Percentiles rank a stretch among this genome's conserved stretches.
Conservation (phyloP, 2,329 filamentous ascomycete species). For the Diaporthe sp. region DNA sequence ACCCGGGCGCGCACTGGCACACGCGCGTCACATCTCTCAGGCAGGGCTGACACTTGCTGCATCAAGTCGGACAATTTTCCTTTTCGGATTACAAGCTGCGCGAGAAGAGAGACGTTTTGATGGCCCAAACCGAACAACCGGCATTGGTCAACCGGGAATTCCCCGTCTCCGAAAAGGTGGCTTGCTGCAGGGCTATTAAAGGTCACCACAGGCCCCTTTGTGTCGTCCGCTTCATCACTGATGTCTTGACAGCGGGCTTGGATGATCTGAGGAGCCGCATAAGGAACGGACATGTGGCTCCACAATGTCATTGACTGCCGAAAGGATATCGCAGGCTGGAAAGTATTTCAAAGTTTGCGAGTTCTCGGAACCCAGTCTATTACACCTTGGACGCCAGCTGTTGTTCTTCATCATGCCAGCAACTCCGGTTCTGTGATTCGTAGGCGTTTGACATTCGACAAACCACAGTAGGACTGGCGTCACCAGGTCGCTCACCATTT, state of each 20-base stretch:
- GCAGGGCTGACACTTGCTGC: constrained; percentile 26
- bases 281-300: constrained; percentile 5
- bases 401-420: background rate
- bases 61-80: constrained; percentile 23
- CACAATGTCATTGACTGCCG: background rate
- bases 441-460: background rate
- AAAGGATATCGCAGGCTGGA: background rate
- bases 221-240: background rate
- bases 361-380: background rate
- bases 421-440: background rate
- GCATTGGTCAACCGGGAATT: constrained; percentile 8
- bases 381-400: background rate
- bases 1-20: background rate
- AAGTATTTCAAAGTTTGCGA: background rate
- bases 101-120: background rate
- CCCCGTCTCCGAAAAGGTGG: background rate
- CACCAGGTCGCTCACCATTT: background rate
- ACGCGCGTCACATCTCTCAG: constrained; percentile 16
- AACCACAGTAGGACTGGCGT: background rate
- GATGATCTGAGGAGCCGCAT: constrained; percentile 1
- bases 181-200: background rate
- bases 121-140: constrained; percentile 15
- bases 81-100: background rate
- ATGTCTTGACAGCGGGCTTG: background rate
- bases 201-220: background rate